Evolutionary conservation across 345 rosid species (phyloP).

Genomic region (Sapria himalayana): DNA sequence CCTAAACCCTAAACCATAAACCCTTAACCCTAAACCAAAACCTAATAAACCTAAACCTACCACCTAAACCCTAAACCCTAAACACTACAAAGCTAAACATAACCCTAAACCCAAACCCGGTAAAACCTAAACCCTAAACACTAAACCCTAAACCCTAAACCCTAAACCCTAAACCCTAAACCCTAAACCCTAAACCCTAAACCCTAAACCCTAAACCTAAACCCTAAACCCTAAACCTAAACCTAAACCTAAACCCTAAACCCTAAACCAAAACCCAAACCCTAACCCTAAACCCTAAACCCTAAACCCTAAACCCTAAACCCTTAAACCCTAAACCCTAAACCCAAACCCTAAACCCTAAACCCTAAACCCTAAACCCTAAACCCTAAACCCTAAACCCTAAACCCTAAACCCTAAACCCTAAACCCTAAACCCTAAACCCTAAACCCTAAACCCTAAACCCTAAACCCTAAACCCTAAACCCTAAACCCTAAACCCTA

Average conservation of each 20-base stretch:
- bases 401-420: conserved; percentile 14
- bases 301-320: conserved; percentile 16
- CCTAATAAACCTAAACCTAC: conserved; percentile 12
- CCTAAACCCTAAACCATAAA: conserved; percentile 9
- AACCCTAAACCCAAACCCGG: conserved; percentile 13
- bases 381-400: conserved; percentile 16
- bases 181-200: conserved; percentile 14
- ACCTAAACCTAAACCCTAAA: conserved; percentile 11
- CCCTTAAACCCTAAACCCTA: conserved; percentile 13
- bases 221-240: conserved; percentile 12
- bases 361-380: conserved; percentile 12
- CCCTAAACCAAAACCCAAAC: conserved; percentile 13
- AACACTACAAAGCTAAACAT: conserved; percentile 14
- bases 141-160: conserved; percentile 12
- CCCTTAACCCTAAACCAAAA: conserved; percentile 13
- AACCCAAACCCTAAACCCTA: conserved; percentile 10
- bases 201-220: conserved; percentile 18
- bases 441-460: conserved; percentile 14
- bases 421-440: conserved; percentile 16
- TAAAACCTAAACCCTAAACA: conserved; percentile 11
- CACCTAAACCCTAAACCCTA: conserved; percentile 14
- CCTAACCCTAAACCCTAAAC: conserved; percentile 13
- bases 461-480: conserved; percentile 17
- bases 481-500: conserved; percentile 8
- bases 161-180: conserved; percentile 15